These are phyloP conservation scores for Neoboletus subvelutipes DNA, from an alignment of 768 basidiomycete species.

Conservation along the genomic window DNA sequence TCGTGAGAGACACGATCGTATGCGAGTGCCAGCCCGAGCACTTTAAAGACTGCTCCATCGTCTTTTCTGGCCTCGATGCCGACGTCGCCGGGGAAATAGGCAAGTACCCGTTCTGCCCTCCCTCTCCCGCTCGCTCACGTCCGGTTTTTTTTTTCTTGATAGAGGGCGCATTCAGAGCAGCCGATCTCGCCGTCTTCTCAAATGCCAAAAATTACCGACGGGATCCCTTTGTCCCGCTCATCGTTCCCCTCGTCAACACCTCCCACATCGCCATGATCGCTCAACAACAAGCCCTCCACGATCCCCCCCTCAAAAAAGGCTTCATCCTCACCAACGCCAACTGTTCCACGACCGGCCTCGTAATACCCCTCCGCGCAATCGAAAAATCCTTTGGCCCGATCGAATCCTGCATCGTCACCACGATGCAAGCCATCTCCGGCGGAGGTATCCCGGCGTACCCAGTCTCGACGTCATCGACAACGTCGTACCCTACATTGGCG, in stretches of 20 bases:
- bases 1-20: conserved; percentile 57
- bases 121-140: background rate
- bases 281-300: conserved; percentile 73
- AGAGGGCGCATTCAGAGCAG: conserved; percentile 80
- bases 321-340: conserved; percentile 99
- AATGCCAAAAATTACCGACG: conserved; percentile 96
- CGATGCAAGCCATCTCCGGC: conserved; percentile 97
- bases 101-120: conserved; percentile 31
- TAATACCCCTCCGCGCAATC: conserved; percentile 87
- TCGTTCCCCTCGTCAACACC: conserved; percentile 95
- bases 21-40: conserved; percentile 73
- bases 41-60: conserved; percentile 77
- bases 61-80: conserved; percentile 95
- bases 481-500: conserved; percentile 89
- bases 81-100: conserved; percentile 96
- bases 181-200: conserved; percentile 91
- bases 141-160: background rate
- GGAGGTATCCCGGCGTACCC: conserved; percentile 95
- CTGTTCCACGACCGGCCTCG: conserved; percentile 92
- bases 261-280: conserved; percentile 79
- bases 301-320: conserved; percentile 70
- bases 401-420: conserved; percentile 87
- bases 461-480: conserved; percentile 93
- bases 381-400: conserved; percentile 93
- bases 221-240: conserved; percentile 89